These are phyloP conservation scores for Leonotis leonurus DNA, from an alignment of 257 asterid species.

Conservation along the genomic window DNA sequence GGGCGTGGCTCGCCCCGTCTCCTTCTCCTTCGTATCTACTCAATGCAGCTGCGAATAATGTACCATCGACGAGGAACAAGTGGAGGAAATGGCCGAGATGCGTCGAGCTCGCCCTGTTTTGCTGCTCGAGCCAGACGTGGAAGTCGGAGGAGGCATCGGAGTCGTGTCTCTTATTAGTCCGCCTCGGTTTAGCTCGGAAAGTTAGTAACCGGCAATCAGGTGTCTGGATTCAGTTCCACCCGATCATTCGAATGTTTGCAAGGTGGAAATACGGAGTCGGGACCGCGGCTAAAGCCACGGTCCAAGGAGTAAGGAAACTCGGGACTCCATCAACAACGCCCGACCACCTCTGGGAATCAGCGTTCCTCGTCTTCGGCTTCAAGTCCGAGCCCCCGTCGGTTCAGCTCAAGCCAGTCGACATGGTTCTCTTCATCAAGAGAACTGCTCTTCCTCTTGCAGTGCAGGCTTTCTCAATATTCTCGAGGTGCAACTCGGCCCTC, in stretches of 20 bases:
- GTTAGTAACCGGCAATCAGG: slow-evolving; percentile 50
- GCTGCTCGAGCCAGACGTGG: slow-evolving; percentile 55
- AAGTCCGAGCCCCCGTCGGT: slow-evolving; percentile 68
- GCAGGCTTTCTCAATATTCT: slow-evolving; percentile 49
- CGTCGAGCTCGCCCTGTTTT: slow-evolving; percentile 33
- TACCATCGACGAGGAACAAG: slow-evolving; percentile 41
- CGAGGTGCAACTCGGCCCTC: slow-evolving; percentile 71
- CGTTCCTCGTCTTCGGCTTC: slow-evolving; percentile 77
- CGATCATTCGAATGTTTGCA: slow-evolving; percentile 51
- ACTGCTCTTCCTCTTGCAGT: slow-evolving; percentile 72
- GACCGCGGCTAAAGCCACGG: slow-evolving; percentile 47
- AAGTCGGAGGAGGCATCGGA: slow-evolving; percentile 72
- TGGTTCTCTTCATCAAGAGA: slow-evolving; percentile 53
- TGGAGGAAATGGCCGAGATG: slow-evolving; percentile 48
- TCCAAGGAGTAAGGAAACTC: slow-evolving; percentile 48
- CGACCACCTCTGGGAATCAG: slow-evolving; percentile 80
- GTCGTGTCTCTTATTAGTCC: slow-evolving; percentile 52
- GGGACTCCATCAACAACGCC: slow-evolving; percentile 36
- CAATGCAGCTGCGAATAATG: slow-evolving; percentile 55
- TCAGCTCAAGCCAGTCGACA: slow-evolving; percentile 68
- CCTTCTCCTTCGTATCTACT: slow-evolving; percentile 53
- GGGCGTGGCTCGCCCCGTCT: slow-evolving; percentile 77
- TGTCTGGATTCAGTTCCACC: slow-evolving; percentile 75
- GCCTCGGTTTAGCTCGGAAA: slow-evolving; percentile 59
- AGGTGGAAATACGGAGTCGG: slow-evolving; percentile 34